phyloP scores from a whole-genome alignment of 2,329 filamentous ascomycete genomes.

The Colletotrichum sp. region DNA sequence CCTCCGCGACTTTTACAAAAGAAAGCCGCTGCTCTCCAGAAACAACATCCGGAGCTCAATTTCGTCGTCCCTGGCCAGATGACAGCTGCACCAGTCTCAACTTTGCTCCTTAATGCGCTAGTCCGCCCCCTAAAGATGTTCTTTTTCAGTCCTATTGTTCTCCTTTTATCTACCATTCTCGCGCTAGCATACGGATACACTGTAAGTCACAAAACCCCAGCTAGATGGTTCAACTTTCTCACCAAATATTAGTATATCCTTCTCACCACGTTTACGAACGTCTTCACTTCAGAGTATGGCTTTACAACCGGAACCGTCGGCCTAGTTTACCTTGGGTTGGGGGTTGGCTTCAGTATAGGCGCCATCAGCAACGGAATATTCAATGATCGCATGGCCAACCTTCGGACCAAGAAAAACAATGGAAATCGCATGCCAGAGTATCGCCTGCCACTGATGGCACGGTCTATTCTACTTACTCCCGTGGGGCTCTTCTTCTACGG shows the following conservation, averaged over 20 bases:
- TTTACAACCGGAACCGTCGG: slow-evolving; percentile 33
- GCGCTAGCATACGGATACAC: neutral
- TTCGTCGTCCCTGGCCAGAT: neutral
- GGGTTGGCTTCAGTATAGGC: slow-evolving; percentile 17
- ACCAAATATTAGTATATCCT: neutral
- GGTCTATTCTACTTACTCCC: neutral
- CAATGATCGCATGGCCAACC: neutral
- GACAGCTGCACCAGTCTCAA: neutral
- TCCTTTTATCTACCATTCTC: neutral
- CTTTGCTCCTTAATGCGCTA: neutral
- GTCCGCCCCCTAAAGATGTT: neutral
- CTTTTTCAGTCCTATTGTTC: neutral
- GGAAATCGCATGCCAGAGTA: neutral
- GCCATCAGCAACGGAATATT: neutral
- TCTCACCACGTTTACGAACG: neutral
- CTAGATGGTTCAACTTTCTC: neutral
- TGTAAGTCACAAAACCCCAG: neutral
- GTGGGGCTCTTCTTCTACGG: neutral
- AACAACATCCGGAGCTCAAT: neutral
- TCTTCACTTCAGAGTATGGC: slow-evolving; percentile 31
- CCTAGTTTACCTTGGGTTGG: slow-evolving; percentile 24
- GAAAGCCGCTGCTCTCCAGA: neutral
- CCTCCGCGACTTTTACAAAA: neutral
- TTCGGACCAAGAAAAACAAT: neutral
- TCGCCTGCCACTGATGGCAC: neutral